phyloP scores from a whole-genome alignment of 441 rosid species.

The Viola pubescens region DNA sequence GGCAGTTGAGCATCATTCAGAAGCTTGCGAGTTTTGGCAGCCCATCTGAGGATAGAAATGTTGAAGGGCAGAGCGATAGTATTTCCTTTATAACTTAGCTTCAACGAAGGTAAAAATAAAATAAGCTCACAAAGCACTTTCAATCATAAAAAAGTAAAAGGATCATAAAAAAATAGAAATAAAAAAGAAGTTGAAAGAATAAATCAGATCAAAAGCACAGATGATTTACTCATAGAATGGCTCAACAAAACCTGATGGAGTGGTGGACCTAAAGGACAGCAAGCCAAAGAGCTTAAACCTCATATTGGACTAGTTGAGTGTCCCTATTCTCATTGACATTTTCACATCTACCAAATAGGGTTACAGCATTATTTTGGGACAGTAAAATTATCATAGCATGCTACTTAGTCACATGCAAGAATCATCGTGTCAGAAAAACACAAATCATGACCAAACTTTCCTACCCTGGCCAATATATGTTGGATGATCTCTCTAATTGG shows the following conservation, averaged over 20 bases:
- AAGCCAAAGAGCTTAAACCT: too few species aligned
- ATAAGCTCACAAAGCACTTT: not conserved
- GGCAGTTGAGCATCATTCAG: conserved; percentile 56
- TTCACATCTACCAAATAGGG: too few species aligned
- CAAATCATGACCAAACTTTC: too few species aligned
- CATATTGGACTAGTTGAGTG: too few species aligned
- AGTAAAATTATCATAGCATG: too few species aligned
- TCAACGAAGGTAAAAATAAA: conserved; percentile 12
- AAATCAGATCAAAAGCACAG: not conserved
- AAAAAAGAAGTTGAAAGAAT: not conserved
- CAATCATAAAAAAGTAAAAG: not conserved
- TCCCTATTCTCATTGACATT: too few species aligned
- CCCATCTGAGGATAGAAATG: conserved; percentile 58
- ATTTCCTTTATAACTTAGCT: conserved; percentile 59
- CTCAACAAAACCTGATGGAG: not conserved
- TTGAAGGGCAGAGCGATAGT: conserved; percentile 73
- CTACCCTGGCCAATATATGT: too few species aligned
- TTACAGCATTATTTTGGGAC: too few species aligned
- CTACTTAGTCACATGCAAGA: too few species aligned
- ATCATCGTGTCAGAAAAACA: too few species aligned
- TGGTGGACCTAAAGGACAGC: not conserved
- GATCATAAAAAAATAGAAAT: not conserved
- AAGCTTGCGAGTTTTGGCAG: conserved; percentile 52
- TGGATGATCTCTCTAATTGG: too few species aligned
- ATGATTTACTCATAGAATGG: not conserved